Evolutionary conservation across 805 yeast species (phyloP).

Genomic region (Candida manassasensis): DNA sequence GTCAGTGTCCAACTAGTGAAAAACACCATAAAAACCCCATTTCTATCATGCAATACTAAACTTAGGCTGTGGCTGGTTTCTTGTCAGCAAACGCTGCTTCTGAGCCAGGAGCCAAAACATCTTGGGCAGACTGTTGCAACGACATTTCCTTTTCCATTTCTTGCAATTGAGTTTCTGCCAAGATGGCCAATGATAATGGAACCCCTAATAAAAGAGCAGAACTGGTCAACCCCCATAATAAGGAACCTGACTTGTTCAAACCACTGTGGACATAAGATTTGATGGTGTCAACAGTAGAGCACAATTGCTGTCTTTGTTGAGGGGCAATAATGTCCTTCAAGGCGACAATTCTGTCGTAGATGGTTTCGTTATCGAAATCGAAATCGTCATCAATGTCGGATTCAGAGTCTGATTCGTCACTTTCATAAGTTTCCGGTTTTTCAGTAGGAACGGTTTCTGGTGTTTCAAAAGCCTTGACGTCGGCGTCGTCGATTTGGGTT

Average conservation of each 20-base stretch:
- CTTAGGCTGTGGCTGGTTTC: slow-evolving; percentile 14
- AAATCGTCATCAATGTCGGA: slow-evolving; percentile 64
- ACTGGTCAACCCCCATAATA: slow-evolving; percentile 83
- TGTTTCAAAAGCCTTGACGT: slow-evolving; percentile 33
- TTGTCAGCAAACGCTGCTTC: slow-evolving; percentile 39
- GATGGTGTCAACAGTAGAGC: slow-evolving; percentile 29
- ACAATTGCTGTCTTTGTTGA: slow-evolving; percentile 55
- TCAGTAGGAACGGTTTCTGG: slow-evolving; percentile 27
- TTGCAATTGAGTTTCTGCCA: slow-evolving; percentile 88
- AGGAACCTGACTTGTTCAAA: slow-evolving; percentile 61
- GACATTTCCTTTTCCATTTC: slow-evolving; percentile 92
- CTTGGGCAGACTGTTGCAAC: slow-evolving; percentile 73
- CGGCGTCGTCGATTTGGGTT: slow-evolving; percentile 64
- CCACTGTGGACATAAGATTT: slow-evolving; percentile 35
- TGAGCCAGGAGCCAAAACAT: slow-evolving; percentile 66
- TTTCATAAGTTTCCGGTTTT: slow-evolving; percentile 23
- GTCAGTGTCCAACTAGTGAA: no score
- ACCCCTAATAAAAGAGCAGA: slow-evolving; percentile 84
- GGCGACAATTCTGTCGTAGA: slow-evolving; percentile 84
- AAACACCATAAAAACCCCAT: no score
- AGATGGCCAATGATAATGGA: slow-evolving; percentile 83
- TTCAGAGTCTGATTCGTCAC: slow-evolving; percentile 39
- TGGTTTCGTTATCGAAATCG: slow-evolving; percentile 73
- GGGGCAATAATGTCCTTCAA: slow-evolving; percentile 91
- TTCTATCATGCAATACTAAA: no score